Percentiles rank a stretch among this genome's conserved stretches.
Conservation (phyloP, 176 grass and related monocot species). For the Secale cereale region DNA sequence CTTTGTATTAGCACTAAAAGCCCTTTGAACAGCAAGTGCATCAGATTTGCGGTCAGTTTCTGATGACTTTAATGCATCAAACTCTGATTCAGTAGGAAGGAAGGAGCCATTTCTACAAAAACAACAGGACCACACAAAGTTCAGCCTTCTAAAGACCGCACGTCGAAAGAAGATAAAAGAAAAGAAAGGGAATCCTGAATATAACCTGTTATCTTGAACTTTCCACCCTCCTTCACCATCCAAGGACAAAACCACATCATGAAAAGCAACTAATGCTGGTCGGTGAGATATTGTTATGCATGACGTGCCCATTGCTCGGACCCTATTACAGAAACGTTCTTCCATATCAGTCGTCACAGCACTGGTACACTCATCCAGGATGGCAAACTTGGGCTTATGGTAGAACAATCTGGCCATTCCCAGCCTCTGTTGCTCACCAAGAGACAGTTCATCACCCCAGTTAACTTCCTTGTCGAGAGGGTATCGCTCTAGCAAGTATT, state of each 20-base stretch:
- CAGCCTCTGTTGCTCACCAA: constrained; percentile 97
- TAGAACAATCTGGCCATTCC: constrained; percentile 99
- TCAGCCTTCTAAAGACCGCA: constrained; percentile 5
- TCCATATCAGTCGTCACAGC: constrained; percentile 99
- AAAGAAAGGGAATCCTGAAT: not conserved
- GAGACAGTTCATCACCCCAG: constrained; percentile 93
- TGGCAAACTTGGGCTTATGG: constrained; percentile 96
- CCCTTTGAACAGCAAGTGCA: constrained; percentile 85
- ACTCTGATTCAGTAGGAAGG: constrained; percentile 43
- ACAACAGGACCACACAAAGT: not conserved
- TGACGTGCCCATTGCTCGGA: constrained; percentile 91
- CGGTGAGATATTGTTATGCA: constrained; percentile 98
- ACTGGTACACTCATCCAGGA: constrained; percentile 98
- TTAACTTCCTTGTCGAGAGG: constrained; percentile 89
- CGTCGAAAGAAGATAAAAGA: not conserved
- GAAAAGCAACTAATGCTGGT: constrained; percentile 96
- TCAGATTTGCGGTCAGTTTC: constrained; percentile 81
- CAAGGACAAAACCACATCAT: constrained; percentile 94
- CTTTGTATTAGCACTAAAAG: constrained; percentile 63
- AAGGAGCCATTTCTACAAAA: constrained; percentile 53
- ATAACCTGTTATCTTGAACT: constrained; percentile 91
- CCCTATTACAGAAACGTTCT: constrained; percentile 87
- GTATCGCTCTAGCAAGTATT: constrained; percentile 93
- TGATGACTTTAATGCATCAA: constrained; percentile 45
- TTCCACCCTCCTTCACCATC: constrained; percentile 92